A percentile compares a stretch with the other conserved stretches of the same genome.
Evolutionary conservation across 768 basidiomycete species (phyloP).

Genomic region (Chlorophyllum brunneum): DNA sequence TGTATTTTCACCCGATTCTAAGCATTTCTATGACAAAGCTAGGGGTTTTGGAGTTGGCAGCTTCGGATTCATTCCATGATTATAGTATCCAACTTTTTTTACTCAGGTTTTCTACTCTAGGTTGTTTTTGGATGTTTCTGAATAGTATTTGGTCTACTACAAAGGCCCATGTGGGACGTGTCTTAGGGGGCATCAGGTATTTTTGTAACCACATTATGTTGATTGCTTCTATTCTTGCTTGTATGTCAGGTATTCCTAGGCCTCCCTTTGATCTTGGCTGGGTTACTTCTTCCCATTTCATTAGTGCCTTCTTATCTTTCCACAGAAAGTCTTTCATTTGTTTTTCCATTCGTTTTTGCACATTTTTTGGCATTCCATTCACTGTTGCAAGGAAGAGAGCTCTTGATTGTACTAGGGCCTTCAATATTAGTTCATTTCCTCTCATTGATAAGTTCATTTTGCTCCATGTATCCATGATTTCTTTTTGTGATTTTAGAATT

Average conservation of each 20-base stretch:
- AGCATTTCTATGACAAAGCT: too few relatives aligned
- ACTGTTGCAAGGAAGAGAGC: conserved; percentile 20
- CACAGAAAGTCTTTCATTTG: conserved; percentile 21
- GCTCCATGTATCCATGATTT: conserved; percentile 20
- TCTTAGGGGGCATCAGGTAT: conserved; percentile 15
- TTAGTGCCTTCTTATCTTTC: conserved; percentile 11
- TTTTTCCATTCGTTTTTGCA: conserved; percentile 17
- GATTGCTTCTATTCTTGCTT: conserved; percentile 20
- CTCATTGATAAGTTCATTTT: conserved; percentile 22
- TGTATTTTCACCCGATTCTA: too few relatives aligned
- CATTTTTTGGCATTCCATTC: conserved; percentile 20
- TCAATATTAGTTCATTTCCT: conserved; percentile 17
- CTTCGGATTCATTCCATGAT: too few relatives aligned
- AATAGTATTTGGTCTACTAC: conserved; percentile 1
- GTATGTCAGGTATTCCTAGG: conserved; percentile 18
- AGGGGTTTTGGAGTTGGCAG: too few relatives aligned
- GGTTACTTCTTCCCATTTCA: conserved; percentile 14
- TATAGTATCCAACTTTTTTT: too few relatives aligned
- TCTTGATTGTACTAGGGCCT: conserved; percentile 15
- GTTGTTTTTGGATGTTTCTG: not conserved
- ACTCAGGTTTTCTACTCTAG: too few relatives aligned
- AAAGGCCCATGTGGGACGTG: conserved; percentile 18
- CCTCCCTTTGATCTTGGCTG: conserved; percentile 19
- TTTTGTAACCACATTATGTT: conserved; percentile 18
- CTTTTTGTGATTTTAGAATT: conserved; percentile 23